Evolutionary conservation across 495 filamentous ascomycete genomes (phyloP).

Genomic region (Viridothelium virens): DNA sequence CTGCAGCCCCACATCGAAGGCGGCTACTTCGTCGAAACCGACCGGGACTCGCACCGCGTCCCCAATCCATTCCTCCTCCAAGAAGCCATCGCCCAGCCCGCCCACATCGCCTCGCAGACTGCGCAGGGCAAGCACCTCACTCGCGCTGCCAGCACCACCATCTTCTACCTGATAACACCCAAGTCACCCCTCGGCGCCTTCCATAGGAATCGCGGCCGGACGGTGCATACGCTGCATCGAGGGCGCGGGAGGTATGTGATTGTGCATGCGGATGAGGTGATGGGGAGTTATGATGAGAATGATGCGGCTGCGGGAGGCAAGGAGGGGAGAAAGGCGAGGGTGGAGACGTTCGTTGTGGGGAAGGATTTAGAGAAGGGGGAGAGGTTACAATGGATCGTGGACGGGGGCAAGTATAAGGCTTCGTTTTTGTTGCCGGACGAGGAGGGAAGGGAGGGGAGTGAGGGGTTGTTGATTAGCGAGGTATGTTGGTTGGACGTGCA

Average conservation of each 20-base stretch:
- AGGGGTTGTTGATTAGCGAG: conserved; percentile 56
- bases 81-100: conserved; percentile 23
- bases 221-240: conserved; percentile 53
- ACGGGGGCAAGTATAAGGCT: conserved; percentile 57
- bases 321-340: conserved; percentile 33
- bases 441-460: conserved; percentile 32
- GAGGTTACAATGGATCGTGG: conserved; percentile 59
- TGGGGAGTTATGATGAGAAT: conserved; percentile 16
- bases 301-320: conserved; percentile 10
- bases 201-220: conserved; percentile 52
- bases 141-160: conserved; percentile 45
- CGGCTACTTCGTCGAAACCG: conserved; percentile 57
- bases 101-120: conserved; percentile 27
- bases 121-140: conserved; percentile 15
- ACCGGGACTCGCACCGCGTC: conserved; percentile 45
- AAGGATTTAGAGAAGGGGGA: conserved; percentile 48
- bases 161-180: conserved; percentile 58
- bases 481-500: conserved; percentile 25
- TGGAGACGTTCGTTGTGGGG: conserved; percentile 59
- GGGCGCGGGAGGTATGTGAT: conserved; percentile 55
- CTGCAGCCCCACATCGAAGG: conserved; percentile 53
- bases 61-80: conserved; percentile 43
- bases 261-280: conserved; percentile 46
- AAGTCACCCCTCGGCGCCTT: conserved; percentile 48
- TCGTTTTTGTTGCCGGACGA: conserved; percentile 48